These are phyloP conservation scores for Plasmodium inui DNA, from an alignment of 169 alveolate species.

Conservation along the genomic window DNA sequence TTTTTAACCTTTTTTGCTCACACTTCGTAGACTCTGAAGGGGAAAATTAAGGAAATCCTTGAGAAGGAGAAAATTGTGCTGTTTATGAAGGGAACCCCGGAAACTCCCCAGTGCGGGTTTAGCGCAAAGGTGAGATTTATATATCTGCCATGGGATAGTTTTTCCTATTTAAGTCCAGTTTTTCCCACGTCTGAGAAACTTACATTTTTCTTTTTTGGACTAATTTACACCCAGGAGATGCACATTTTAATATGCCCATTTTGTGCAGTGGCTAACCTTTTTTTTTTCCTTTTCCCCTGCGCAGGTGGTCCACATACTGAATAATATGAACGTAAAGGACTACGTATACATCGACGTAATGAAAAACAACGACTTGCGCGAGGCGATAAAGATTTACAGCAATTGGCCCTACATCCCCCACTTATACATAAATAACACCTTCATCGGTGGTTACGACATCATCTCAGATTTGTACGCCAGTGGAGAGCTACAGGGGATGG, in stretches of 20 bases:
- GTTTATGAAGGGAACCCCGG: conserved; percentile 87
- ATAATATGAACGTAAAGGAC: conserved; percentile 77
- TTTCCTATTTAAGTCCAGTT: background rate
- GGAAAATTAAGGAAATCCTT: conserved; percentile 61
- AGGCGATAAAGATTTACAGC: conserved; percentile 87
- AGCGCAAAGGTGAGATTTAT: conserved; percentile 78
- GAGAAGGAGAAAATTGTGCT: conserved; percentile 70
- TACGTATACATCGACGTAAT: conserved; percentile 86
- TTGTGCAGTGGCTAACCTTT: background rate
- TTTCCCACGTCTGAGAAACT: background rate
- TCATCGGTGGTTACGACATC: conserved; percentile 94
- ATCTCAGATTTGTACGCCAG: conserved; percentile 90
- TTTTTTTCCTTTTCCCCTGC: background rate
- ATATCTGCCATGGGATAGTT: background rate
- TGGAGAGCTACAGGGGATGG: conserved; percentile 87
- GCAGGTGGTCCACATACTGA: conserved; percentile 82
- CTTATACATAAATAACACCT: conserved; percentile 83
- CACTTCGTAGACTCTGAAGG: conserved; percentile 29
- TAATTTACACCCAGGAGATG: background rate
- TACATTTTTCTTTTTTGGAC: background rate
- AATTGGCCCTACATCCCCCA: conserved; percentile 93
- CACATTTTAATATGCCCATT: background rate
- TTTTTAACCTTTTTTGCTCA: background rate
- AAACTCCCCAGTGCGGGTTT: conserved; percentile 84
- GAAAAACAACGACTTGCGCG: conserved; percentile 86